Percentiles rank a stretch among this genome's conserved stretches.
These are phyloP conservation scores for Aegilops tauschii DNA, from an alignment of 176 grass and related monocot species.

Conservation along the genomic window DNA sequence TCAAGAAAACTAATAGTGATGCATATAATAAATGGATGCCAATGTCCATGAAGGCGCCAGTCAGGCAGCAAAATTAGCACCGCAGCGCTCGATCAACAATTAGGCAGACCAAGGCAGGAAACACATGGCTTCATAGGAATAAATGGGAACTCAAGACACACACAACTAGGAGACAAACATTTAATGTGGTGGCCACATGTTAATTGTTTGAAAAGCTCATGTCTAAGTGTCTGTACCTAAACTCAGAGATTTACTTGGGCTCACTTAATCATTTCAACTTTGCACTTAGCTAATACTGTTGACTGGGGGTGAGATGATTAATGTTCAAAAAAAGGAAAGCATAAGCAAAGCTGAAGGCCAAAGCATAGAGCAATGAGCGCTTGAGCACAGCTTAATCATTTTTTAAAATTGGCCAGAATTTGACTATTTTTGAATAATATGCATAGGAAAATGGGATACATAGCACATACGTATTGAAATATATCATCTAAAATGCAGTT, in stretches of 20 bases:
- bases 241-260: background rate
- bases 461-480: too few relatives aligned
- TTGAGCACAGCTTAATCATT: too few relatives aligned
- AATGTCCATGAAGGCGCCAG: background rate
- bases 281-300: background rate
- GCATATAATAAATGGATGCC: slow-evolving; percentile 6
- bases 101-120: background rate
- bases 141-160: background rate
- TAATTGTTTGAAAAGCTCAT: background rate
- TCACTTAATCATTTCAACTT: background rate
- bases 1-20: background rate
- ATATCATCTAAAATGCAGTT: too few relatives aligned
- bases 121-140: background rate
- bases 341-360: too few relatives aligned
- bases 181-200: background rate
- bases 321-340: too few relatives aligned
- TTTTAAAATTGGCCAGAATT: too few relatives aligned
- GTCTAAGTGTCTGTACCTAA: background rate
- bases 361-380: too few relatives aligned
- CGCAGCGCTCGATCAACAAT: background rate
- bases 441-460: too few relatives aligned
- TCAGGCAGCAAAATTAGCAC: background rate
- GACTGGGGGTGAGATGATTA: background rate
- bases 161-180: background rate
- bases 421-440: too few relatives aligned